Evolutionary conservation across 2,329 filamentous ascomycete genomes (phyloP).

Genomic region (Epichloe sp.): DNA sequence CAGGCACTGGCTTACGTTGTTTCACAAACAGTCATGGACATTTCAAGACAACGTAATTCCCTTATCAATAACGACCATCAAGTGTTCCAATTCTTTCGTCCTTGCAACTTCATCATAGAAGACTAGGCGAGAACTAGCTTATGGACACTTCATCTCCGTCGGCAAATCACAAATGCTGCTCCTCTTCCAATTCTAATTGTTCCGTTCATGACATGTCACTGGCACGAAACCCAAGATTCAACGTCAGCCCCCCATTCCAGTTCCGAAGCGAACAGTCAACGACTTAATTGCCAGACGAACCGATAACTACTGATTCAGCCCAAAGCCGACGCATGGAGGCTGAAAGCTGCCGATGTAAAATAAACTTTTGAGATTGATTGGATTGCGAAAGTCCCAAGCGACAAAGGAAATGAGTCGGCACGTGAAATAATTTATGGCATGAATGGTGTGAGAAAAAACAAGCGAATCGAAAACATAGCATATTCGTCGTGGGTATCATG

Average conservation of each 20-base stretch:
- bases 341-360: background rate
- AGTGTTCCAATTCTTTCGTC: background rate
- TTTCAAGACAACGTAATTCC: background rate
- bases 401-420: slow-evolving; percentile 7
- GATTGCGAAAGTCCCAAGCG: background rate
- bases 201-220: background rate
- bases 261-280: slow-evolving; percentile 1
- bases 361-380: background rate
- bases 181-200: background rate
- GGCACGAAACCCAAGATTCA: background rate
- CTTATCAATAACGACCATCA: background rate
- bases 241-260: background rate
- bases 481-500: slow-evolving; percentile 29
- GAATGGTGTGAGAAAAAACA: slow-evolving; percentile 13
- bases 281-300: background rate
- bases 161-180: background rate
- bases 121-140: background rate
- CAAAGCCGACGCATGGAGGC: background rate
- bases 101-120: background rate
- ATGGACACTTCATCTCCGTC: background rate
- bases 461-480: slow-evolving; percentile 12
- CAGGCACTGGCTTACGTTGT: too few relatives aligned
- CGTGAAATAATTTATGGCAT: slow-evolving; percentile 8
- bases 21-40: too few relatives aligned
- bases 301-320: background rate